phyloP scores from a whole-genome alignment of 306 rosid species.

The Mucuna pruriens region DNA sequence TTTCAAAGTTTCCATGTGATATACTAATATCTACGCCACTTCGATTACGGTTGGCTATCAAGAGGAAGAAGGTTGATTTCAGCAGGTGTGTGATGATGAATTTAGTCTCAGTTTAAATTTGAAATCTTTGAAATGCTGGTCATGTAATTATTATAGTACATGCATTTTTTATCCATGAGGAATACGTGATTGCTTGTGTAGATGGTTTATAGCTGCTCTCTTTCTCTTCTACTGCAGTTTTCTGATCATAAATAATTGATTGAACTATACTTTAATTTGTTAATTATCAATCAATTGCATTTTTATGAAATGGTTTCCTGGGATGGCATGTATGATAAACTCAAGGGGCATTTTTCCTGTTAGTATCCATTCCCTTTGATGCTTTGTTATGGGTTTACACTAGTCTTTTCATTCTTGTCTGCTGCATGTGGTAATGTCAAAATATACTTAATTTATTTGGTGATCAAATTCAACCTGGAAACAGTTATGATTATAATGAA shows the following conservation, averaged over 20 bases:
- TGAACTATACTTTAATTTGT: not conserved
- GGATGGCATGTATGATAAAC: not conserved
- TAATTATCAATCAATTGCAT: constrained; percentile 3
- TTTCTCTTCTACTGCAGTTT: not conserved
- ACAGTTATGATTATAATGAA: not conserved
- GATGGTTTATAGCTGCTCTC: not conserved
- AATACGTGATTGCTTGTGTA: not conserved
- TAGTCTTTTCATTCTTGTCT: not conserved
- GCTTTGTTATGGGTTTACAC: not conserved
- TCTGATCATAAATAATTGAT: constrained; percentile 7
- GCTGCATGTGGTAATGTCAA: not conserved
- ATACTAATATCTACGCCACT: constrained; percentile 89
- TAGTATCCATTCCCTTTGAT: not conserved
- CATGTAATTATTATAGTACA: not conserved
- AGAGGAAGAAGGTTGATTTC: constrained; percentile 71
- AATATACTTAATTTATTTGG: not conserved
- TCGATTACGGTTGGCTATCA: constrained; percentile 66
- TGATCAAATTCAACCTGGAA: not conserved
- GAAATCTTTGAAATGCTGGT: constrained; percentile 15
- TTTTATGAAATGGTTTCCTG: not conserved
- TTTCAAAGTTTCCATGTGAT: constrained; percentile 75
- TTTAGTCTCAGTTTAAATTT: constrained; percentile 22
- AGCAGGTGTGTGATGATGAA: constrained; percentile 63
- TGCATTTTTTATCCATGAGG: not conserved
- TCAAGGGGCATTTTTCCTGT: not conserved